These are phyloP conservation scores for Fusarium neocosmosporiellum DNA, from an alignment of 2,329 filamentous ascomycete species.

Conservation along the genomic window DNA sequence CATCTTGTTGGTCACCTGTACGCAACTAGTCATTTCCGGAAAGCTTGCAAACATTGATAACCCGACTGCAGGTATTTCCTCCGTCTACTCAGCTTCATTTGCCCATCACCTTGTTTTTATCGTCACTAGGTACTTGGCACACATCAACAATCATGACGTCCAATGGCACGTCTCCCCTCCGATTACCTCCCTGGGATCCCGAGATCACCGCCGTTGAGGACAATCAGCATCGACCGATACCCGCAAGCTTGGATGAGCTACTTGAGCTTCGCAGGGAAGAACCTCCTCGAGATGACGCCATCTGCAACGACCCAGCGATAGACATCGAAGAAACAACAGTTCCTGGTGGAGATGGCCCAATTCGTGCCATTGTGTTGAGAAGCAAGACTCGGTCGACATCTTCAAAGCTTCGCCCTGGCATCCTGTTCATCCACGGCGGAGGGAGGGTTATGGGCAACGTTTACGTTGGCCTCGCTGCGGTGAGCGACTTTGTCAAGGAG, in stretches of 20 bases:
- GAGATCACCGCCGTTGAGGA: conserved; percentile 8
- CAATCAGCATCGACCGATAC: conserved; percentile 7
- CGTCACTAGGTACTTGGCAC: background rate
- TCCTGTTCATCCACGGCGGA: conserved; percentile 17
- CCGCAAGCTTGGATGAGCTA: background rate
- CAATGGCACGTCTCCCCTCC: background rate
- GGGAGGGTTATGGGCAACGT: conserved; percentile 16
- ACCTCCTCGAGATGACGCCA: conserved; percentile 2
- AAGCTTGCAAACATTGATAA: background rate
- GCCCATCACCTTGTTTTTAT: background rate
- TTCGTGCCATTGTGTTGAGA: background rate
- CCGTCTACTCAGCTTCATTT: background rate
- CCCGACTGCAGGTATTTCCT: background rate
- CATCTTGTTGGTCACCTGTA: background rate
- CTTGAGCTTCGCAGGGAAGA: conserved; percentile 6
- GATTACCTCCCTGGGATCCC: conserved; percentile 2
- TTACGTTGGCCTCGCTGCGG: conserved; percentile 1
- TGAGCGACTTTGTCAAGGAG: conserved; percentile 7
- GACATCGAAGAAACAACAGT: background rate
- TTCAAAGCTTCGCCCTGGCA: background rate
- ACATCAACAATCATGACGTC: background rate
- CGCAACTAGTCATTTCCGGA: background rate
- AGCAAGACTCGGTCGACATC: background rate
- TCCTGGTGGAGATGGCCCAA: background rate
- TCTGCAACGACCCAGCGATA: conserved; percentile 4